Evolutionary conservation across 2,329 filamentous ascomycete species (phyloP), one percentile per base, ranked within the genome.

Genomic region (Dothidotthia symphoricarpi): DNA sequence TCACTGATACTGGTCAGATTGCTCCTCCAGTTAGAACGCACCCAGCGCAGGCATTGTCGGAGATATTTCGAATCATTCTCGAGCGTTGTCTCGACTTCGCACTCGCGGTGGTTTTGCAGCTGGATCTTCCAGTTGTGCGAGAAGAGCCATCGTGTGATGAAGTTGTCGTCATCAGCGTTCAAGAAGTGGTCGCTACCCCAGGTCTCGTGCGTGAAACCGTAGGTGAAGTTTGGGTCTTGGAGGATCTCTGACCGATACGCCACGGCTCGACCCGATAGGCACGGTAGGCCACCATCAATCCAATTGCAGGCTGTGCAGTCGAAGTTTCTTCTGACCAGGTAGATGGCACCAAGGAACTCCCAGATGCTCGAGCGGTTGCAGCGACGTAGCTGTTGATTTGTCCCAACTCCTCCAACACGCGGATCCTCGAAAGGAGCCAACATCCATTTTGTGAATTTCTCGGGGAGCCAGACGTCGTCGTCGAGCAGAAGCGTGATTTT

Each of bases 141-240:
- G 53, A 96, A 90, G 59, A 97, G 78, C 91, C 91, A 97, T 41
- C 91, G 83, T 6, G 91, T 96, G 55, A 97, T 88, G 71, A 96
- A 97, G 71, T 97, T 97, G 75, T 97, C 91, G 67, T 97, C 91
- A 68, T 97, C 91, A 16, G 91, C 89, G 62, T 96, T 96, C 45
- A 97, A 77, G 59, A 90, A 90, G 70, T 85, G 95, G 57, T 85
- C 82, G 49, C 60, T 64, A 22, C 64, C 62, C 69, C 77, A 77
- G 54, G 85, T 85, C 71, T 97, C 91, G 38, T 90, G 88, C 52
- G 87, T 90, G 73, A 97, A 96, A 30, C 84, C 87, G 49, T 90
- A 80, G 28, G 89, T 82, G 68, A 97, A 97, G 35, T 85, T 82
- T 43, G 85, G 81, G 63, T 90, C 88, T 56, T 88, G 83, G 16